A percentile compares a stretch with the other conserved stretches of the same genome.
Evolutionary conservation across 495 filamentous ascomycete species (phyloP).

Genomic region (Aspergillus ostianus): DNA sequence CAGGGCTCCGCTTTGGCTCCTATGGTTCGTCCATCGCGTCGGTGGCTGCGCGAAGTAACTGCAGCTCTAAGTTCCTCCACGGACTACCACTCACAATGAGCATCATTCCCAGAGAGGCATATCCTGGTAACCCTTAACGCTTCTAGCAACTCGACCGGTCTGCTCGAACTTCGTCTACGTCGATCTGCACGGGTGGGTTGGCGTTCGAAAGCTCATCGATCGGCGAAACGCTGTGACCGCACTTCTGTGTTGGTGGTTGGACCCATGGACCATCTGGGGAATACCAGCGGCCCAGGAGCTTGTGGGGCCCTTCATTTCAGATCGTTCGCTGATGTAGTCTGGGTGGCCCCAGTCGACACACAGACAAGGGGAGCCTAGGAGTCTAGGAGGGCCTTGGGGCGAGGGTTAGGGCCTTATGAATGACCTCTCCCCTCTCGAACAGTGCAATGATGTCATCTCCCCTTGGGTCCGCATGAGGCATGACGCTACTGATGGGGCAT

Average conservation of each 20-base stretch:
- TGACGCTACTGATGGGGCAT: constrained; percentile 5
- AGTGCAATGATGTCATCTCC: constrained; percentile 19
- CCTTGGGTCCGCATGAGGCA: neutral
- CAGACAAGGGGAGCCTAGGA: neutral
- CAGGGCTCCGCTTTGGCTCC: neutral
- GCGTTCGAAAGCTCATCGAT: neutral
- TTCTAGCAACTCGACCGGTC: neutral
- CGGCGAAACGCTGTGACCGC: constrained; percentile 31
- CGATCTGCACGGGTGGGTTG: constrained; percentile 18
- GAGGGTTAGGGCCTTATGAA: neutral
- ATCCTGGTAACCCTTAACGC: too few relatives aligned
- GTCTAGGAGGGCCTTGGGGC: neutral
- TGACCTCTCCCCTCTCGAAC: neutral
- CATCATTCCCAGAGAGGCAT: neutral
- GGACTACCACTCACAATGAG: neutral
- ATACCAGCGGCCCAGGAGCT: constrained; percentile 19
- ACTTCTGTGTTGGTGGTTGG: constrained; percentile 18
- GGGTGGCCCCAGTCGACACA: neutral
- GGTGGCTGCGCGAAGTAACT: neutral
- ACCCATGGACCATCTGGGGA: constrained; percentile 19
- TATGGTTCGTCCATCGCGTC: neutral
- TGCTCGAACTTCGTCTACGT: neutral
- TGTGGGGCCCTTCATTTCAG: constrained; percentile 30
- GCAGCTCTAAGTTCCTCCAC: neutral
- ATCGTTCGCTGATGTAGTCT: constrained; percentile 12